These are phyloP conservation scores for Silene latifolia DNA, from an alignment of 148 eudicot genomes.

Conservation along the genomic window DNA sequence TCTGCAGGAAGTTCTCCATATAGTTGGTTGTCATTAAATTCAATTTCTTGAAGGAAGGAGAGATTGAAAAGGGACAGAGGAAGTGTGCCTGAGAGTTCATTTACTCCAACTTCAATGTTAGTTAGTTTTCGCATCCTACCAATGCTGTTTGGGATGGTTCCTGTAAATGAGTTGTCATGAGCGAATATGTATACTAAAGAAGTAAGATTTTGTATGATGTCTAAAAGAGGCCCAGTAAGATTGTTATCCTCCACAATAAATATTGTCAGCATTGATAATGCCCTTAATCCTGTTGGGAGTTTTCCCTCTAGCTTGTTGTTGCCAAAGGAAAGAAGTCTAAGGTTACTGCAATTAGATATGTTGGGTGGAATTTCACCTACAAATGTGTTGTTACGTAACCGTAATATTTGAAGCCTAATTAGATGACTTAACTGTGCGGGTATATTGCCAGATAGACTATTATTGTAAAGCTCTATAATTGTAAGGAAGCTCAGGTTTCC, in stretches of 20 bases:
- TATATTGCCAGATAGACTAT: slow-evolving; percentile 29
- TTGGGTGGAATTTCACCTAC: slow-evolving; percentile 33
- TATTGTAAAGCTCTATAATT: slow-evolving; percentile 15
- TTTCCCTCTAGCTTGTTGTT: slow-evolving; percentile 16
- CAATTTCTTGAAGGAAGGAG: slow-evolving; percentile 16
- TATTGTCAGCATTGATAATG: background rate
- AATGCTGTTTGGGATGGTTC: slow-evolving; percentile 25
- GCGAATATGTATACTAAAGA: background rate
- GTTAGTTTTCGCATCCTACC: slow-evolving; percentile 17
- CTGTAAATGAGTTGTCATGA: slow-evolving; percentile 18
- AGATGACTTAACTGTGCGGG: slow-evolving; percentile 32
- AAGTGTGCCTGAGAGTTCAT: slow-evolving; percentile 27
- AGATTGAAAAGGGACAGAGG: slow-evolving; percentile 28
- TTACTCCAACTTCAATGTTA: background rate
- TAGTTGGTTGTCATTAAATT: slow-evolving; percentile 15
- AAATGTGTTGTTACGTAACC: slow-evolving; percentile 23
- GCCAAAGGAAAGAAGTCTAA: background rate
- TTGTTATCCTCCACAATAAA: slow-evolving; percentile 16
- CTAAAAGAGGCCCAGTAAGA: slow-evolving; percentile 21
- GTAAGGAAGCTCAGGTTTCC: slow-evolving; percentile 28
- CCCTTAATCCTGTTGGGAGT: background rate
- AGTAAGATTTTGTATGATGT: background rate
- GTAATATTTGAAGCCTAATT: slow-evolving; percentile 15
- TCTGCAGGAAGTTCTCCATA: slow-evolving; percentile 30
- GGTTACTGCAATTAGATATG: background rate